Conservation (phyloP, 2,329 filamentous ascomycete species). For the Aspergillus persii region DNA sequence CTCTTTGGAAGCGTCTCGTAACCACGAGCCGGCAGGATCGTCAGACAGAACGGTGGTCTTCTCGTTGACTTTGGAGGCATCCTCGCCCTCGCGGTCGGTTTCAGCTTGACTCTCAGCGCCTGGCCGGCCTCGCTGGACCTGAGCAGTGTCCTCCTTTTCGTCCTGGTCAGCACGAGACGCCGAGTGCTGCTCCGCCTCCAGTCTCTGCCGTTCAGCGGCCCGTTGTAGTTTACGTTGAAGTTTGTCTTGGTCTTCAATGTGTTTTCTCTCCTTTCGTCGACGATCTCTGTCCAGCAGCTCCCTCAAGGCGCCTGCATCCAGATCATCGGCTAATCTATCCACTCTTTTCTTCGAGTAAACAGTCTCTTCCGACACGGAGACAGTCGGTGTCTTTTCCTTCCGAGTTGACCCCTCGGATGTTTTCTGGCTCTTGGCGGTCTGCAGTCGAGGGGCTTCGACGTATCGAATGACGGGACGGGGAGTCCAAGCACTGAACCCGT, state of each 20-base stretch:
- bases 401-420: conserved; percentile 49
- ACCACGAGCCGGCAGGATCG: conserved; percentile 29
- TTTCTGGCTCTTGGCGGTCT: conserved; percentile 45
- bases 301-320: conserved; percentile 79
- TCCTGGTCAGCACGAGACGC: conserved; percentile 3
- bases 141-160: conserved; percentile 6
- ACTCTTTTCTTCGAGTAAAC: conserved; percentile 61
- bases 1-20: conserved; percentile 33
- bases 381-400: conserved; percentile 53
- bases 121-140: conserved; percentile 7
- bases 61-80: conserved; percentile 1
- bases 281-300: conserved; percentile 89
- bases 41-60: conserved; percentile 9
- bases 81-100: conserved; percentile 8
- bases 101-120: conserved; percentile 9
- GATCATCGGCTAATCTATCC: conserved; percentile 72
- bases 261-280: conserved; percentile 73
- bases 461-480: conserved; percentile 82
- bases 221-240: conserved; percentile 49
- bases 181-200: conserved; percentile 49
- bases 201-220: conserved; percentile 55
- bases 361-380: conserved; percentile 60
- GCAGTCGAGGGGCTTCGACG: conserved; percentile 62
- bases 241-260: conserved; percentile 65
- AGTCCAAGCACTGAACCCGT: conserved; percentile 74